phyloP scores from a whole-genome alignment of 2,329 filamentous ascomycete species.

The Penicillium hesseltinei region DNA sequence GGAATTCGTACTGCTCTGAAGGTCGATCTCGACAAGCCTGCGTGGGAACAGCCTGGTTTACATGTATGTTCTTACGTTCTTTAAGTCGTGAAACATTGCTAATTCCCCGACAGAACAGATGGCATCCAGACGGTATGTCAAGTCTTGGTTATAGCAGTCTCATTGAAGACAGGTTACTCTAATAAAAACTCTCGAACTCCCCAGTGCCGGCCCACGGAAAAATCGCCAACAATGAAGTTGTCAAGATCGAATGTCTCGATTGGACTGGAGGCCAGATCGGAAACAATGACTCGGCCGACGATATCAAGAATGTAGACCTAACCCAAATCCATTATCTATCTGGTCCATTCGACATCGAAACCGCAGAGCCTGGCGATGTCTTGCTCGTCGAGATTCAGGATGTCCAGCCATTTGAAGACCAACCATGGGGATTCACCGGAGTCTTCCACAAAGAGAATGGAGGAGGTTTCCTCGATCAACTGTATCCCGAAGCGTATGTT shows the following conservation, averaged over 20 bases:
- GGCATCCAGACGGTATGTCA: conserved; percentile 82
- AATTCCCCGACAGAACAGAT: conserved; percentile 65
- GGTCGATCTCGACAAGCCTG: conserved; percentile 70
- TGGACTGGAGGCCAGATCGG: conserved; percentile 77
- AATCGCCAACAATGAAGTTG: conserved; percentile 79
- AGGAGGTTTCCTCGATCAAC: conserved; percentile 82
- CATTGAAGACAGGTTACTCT: neutral
- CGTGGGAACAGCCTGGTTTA: conserved; percentile 65
- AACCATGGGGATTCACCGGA: conserved; percentile 88
- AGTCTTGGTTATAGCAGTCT: neutral
- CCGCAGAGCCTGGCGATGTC: conserved; percentile 79
- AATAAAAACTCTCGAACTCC: neutral
- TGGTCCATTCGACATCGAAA: conserved; percentile 83
- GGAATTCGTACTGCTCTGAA: conserved; percentile 68
- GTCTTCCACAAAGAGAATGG: conserved; percentile 78
- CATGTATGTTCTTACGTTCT: conserved; percentile 57
- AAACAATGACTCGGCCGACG: conserved; percentile 88
- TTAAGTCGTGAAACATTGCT: neutral
- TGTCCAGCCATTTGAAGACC: conserved; percentile 80
- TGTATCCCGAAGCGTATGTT: conserved; percentile 75
- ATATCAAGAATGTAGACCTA: conserved; percentile 79
- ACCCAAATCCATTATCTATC: conserved; percentile 84
- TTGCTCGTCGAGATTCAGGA: conserved; percentile 89
- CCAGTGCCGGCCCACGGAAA: conserved; percentile 70
- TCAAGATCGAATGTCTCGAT: conserved; percentile 91